Evolutionary conservation across 2,329 filamentous ascomycete genomes (phyloP), one percentile per base, ranked within the genome.

Genomic region (Sarocladium strictum): DNA sequence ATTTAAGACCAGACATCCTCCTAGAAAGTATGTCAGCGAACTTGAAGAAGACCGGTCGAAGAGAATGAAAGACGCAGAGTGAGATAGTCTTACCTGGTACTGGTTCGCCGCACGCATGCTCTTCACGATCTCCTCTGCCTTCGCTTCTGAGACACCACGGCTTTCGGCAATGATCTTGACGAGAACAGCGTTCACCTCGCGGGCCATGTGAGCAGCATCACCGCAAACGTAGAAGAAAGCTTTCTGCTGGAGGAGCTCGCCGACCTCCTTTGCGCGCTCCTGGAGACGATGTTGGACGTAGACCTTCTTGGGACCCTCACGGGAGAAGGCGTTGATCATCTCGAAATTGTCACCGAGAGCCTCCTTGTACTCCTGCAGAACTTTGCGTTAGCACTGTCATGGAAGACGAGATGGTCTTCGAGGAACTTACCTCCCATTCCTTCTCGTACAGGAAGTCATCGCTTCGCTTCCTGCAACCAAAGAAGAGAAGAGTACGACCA

Each of bases 181-280:
- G 41, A 99, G 78, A n/a, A 90, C 84, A 23, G 86, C 78, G 69
- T 95, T 97, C 65, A 97, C 91, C 69, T 96, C 92, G 56, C 92
- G 86, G 47, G 92, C 92, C 92, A 97, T 97, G 76, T 96, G 92
- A 55, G 94, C 89, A 1, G 95, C 95, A 68, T 99, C 94, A 74
- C 94, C 94, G 65, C 95, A 99, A 56, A 99, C 93, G 70, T 99
- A 99, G 70, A 99, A 92, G 73, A 94, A 97, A 4, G 90, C 94
- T 69, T 92, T 89, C 71, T 91, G 79, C 61, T 87, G 79, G 10
- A 99, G 79, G 1, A 99, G 83, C 60, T 93, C 85, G 72, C 96
- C 93, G 73, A 99, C 80, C 64, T 96, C 84, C 64, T 89, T 81
- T 56, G 89, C 85, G 52, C 85, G 80, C 71, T 97, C 90, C 73